Percentiles rank a stretch among this genome's conserved stretches.
phyloP scores from a whole-genome alignment of 345 rosid genomes.

The Brassica nigra region DNA sequence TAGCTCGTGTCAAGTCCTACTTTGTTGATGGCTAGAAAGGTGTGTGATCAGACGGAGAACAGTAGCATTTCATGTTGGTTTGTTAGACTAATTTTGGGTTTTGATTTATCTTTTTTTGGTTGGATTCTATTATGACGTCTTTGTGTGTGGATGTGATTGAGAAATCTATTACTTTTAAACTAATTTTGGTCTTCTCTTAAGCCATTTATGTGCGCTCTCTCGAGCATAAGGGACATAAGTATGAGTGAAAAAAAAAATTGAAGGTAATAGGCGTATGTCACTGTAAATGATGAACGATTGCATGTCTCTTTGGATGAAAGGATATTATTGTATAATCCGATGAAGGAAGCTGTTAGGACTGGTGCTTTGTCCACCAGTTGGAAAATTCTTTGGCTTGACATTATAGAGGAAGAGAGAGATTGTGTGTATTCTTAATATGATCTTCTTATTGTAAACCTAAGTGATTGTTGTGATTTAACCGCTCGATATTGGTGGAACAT shows the following conservation, averaged over 20 bases:
- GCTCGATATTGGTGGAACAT: no score
- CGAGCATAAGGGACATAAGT: no score
- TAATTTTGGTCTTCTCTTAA: no score
- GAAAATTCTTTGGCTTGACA: not conserved
- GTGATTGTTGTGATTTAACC: no score
- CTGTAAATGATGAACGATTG: not conserved
- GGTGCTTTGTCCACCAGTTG: constrained; percentile 11
- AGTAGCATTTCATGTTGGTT: not conserved
- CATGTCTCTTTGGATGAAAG: constrained; percentile 10
- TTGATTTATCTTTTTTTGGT: not conserved
- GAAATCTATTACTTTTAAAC: not conserved
- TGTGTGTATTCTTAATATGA: no score
- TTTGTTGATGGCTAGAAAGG: constrained; percentile 6
- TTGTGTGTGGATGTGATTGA: not conserved
- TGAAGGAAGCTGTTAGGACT: not conserved
- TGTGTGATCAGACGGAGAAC: not conserved
- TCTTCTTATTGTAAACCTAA: no score
- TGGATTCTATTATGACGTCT: not conserved
- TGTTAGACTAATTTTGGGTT: not conserved
- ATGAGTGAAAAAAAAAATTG: no score
- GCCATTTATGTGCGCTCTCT: no score
- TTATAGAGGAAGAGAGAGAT: no score
- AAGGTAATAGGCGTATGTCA: not conserved
- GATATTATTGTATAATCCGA: no score
- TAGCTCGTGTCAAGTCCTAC: not conserved